Evolutionary conservation across 2,329 filamentous ascomycete species (phyloP).

Genomic region (Cladosporium velox): DNA sequence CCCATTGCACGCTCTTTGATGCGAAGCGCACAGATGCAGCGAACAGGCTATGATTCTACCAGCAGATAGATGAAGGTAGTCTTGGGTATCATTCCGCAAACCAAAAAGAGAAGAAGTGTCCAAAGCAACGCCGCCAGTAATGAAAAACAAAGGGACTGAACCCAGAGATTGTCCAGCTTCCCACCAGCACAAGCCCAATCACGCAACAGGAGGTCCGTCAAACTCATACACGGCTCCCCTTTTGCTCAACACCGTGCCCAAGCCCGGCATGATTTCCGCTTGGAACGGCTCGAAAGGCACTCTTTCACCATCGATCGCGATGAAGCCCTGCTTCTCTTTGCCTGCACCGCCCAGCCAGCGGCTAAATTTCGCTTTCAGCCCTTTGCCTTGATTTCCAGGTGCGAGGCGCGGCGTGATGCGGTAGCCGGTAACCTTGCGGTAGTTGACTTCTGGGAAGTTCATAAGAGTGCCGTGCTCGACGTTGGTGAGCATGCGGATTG

Average conservation of each 20-base stretch:
- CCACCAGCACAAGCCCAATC: slow-evolving; percentile 3
- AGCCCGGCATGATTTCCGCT: slow-evolving; percentile 78
- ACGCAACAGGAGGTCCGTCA: slow-evolving; percentile 33
- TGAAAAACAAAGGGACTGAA: neutral
- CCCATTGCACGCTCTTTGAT: neutral
- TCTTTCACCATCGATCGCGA: slow-evolving; percentile 90
- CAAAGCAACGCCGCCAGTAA: neutral
- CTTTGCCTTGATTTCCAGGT: slow-evolving; percentile 15
- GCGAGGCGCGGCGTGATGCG: slow-evolving; percentile 67
- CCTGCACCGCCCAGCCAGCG: slow-evolving; percentile 35
- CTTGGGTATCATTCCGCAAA: slow-evolving; percentile 12
- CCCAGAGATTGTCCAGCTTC: neutral
- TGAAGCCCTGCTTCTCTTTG: slow-evolving; percentile 71
- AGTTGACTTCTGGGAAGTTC: slow-evolving; percentile 73
- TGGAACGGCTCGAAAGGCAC: slow-evolving; percentile 89
- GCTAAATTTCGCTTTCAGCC: slow-evolving; percentile 28
- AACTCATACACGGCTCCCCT: slow-evolving; percentile 71
- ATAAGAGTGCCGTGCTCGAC: slow-evolving; percentile 77
- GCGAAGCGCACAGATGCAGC: neutral
- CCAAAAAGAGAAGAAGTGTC: neutral
- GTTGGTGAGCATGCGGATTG: slow-evolving; percentile 68
- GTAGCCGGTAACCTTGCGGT: slow-evolving; percentile 85
- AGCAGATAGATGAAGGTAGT: neutral
- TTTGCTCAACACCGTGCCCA: slow-evolving; percentile 84
- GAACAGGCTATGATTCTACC: neutral